Evolutionary conservation across 2,329 filamentous ascomycete genomes (phyloP).

Genomic region (Xylaria sp.): DNA sequence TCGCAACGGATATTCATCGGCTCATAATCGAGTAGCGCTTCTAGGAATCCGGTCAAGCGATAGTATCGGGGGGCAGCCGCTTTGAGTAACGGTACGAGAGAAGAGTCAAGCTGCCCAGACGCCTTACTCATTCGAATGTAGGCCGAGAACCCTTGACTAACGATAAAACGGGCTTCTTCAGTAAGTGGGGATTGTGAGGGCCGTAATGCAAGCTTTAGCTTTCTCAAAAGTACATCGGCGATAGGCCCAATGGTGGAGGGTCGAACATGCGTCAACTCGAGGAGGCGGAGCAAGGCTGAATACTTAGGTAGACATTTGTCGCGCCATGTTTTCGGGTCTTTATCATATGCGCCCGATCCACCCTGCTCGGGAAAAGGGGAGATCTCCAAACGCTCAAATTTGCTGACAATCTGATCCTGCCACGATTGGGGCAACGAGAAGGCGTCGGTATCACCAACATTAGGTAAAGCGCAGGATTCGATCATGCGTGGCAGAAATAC

Average conservation of each 20-base stretch:
- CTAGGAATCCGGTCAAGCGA: constrained; percentile 68
- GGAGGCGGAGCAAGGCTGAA: constrained; percentile 67
- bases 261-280: constrained; percentile 66
- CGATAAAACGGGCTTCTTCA: constrained; percentile 72
- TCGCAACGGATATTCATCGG: constrained; percentile 33
- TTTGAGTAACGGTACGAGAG: constrained; percentile 69
- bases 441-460: constrained; percentile 56
- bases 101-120: constrained; percentile 61
- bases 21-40: constrained; percentile 65
- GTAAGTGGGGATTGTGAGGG: constrained; percentile 64
- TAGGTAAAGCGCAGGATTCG: constrained; percentile 59
- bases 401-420: constrained; percentile 74
- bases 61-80: constrained; percentile 70
- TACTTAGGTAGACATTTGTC: constrained; percentile 70
- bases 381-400: constrained; percentile 68
- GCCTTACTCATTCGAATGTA: constrained; percentile 70
- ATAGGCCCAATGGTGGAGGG: constrained; percentile 71
- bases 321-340: constrained; percentile 66
- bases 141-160: constrained; percentile 75
- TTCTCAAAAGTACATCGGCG: constrained; percentile 67
- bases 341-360: constrained; percentile 56
- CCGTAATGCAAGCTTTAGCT: constrained; percentile 68
- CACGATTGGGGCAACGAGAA: constrained; percentile 68
- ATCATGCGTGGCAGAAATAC: constrained; percentile 71
- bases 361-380: constrained; percentile 69